A percentile compares a stretch with the other conserved stretches of the same genome.
Evolutionary conservation across 306 rosid species (phyloP).

Genomic region (Quercus bicolor): DNA sequence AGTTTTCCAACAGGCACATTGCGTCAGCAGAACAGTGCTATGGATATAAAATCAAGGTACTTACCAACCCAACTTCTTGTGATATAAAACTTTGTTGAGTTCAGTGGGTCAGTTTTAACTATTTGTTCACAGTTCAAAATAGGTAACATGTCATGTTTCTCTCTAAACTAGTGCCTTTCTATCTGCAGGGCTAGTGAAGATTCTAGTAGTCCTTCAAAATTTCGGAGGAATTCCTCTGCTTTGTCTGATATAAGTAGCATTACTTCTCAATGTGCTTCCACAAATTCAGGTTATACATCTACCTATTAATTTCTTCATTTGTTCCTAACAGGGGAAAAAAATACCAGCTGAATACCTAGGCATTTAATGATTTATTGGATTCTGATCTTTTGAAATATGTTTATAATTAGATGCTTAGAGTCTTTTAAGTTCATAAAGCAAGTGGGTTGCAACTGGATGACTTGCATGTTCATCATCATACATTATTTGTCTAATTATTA

Average conservation of each 20-base stretch:
- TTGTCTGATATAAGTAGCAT: conserved; percentile 62
- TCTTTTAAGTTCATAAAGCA: neutral
- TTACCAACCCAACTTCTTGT: neutral
- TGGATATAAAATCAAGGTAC: conserved; percentile 44
- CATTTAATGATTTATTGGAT: neutral
- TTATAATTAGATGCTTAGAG: neutral
- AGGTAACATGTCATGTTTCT: neutral
- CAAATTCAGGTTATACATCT: conserved; percentile 55
- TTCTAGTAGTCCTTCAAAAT: conserved; percentile 34
- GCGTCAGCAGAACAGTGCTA: conserved; percentile 33
- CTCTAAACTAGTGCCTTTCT: neutral
- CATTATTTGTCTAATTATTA: neutral
- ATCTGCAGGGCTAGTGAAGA: conserved; percentile 37
- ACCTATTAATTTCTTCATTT: neutral
- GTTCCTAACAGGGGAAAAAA: neutral
- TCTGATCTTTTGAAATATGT: neutral
- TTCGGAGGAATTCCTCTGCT: conserved; percentile 58
- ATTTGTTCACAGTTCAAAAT: neutral
- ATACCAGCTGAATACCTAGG: neutral
- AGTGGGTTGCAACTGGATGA: neutral
- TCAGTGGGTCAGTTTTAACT: neutral
- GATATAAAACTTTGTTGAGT: neutral
- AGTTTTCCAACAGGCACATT: conserved; percentile 40
- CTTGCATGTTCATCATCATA: neutral
- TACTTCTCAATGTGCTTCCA: conserved; percentile 41